Evolutionary conservation across 306 rosid species (phyloP).

Genomic region (Quercus cerris): DNA sequence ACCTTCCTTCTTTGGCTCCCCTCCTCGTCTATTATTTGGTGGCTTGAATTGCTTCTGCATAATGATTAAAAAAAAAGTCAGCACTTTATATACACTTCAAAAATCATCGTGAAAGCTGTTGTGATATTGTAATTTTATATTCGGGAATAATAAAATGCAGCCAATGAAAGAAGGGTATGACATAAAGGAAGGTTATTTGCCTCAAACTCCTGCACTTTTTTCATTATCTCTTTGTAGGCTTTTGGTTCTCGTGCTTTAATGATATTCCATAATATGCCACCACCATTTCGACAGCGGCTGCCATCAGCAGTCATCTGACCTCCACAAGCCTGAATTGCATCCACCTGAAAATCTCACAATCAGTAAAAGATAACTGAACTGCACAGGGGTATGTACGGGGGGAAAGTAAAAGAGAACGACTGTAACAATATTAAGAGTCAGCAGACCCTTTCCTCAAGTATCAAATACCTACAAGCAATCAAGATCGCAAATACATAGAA

Average conservation of each 20-base stretch:
- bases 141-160: background rate
- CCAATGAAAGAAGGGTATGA: background rate
- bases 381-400: background rate
- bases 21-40: slow-evolving; percentile 35
- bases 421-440: background rate
- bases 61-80: slow-evolving; percentile 16
- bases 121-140: background rate
- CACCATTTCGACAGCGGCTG: slow-evolving; percentile 66
- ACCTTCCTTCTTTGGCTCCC: slow-evolving; percentile 32
- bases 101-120: background rate
- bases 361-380: slow-evolving; percentile 14
- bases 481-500: slow-evolving; percentile 9
- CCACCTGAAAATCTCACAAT: slow-evolving; percentile 54
- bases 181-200: slow-evolving; percentile 16
- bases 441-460: background rate
- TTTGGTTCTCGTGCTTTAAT: slow-evolving; percentile 73
- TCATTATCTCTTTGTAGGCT: slow-evolving; percentile 90
- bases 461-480: background rate
- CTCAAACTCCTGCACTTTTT: slow-evolving; percentile 83
- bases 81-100: background rate
- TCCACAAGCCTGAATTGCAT: slow-evolving; percentile 80
- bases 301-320: slow-evolving; percentile 87
- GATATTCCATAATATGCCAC: slow-evolving; percentile 77
- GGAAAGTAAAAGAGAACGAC: slow-evolving; percentile 8
- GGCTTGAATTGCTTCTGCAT: slow-evolving; percentile 77